phyloP scores from a whole-genome alignment of 768 basidiomycete genomes.

The Mycena kentingensis region DNA sequence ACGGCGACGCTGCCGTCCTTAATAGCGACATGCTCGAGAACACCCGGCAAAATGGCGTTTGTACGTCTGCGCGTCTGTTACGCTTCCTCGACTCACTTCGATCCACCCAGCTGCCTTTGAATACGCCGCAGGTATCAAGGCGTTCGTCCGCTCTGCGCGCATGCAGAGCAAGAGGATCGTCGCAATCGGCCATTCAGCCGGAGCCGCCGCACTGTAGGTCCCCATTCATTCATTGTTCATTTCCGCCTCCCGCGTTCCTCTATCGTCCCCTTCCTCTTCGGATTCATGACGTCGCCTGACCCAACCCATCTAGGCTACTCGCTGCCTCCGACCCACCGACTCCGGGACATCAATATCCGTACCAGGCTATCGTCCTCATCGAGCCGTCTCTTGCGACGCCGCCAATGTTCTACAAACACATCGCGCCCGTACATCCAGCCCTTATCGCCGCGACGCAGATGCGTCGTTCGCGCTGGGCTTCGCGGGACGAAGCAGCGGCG shows the following conservation, averaged over 20 bases:
- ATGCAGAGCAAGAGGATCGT: conserved; percentile 29
- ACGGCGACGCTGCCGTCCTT: conserved; percentile 39
- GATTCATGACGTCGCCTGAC: conserved; percentile 19
- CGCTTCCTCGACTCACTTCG: neutral
- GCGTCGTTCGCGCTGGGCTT: conserved; percentile 31
- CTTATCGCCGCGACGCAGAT: conserved; percentile 24
- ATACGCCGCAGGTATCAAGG: conserved; percentile 25
- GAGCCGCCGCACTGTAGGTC: conserved; percentile 33
- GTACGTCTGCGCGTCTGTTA: conserved; percentile 19
- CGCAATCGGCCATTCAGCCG: conserved; percentile 37
- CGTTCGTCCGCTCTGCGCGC: conserved; percentile 24
- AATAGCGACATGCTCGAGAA: conserved; percentile 30
- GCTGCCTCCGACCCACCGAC: neutral
- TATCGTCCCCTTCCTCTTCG: conserved; percentile 1
- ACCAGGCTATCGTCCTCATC: conserved; percentile 32
- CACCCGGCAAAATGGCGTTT: conserved; percentile 26
- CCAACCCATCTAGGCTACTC: neutral
- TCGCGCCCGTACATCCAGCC: conserved; percentile 17
- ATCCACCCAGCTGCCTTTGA: conserved; percentile 28
- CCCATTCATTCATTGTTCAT: conserved; percentile 1
- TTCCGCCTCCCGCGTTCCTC: neutral
- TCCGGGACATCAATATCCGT: conserved; percentile 13
- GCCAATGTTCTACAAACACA: conserved; percentile 26
- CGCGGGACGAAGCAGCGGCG: conserved; percentile 27
- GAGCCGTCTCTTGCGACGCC: conserved; percentile 36